These are phyloP conservation scores for Chondrus crispus DNA, from an alignment of 23 red algal genomes.

Conservation along the genomic window DNA sequence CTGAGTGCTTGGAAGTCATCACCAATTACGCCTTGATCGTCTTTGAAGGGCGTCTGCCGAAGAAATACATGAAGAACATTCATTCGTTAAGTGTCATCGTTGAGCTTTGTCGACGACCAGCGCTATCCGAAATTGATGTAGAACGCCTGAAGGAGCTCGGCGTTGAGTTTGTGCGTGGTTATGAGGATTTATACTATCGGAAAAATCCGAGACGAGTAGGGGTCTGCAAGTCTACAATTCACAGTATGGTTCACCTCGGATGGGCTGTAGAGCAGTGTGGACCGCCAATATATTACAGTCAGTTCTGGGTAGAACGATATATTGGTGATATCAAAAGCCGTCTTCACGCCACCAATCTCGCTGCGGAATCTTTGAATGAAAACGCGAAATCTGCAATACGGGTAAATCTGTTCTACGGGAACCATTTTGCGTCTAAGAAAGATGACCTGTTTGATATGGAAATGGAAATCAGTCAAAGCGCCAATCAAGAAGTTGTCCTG, in stretches of 20 bases:
- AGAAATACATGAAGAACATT: background rate
- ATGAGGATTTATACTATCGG: background rate
- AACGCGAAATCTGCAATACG: background rate
- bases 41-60: background rate
- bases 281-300: background rate
- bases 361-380: background rate
- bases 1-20: background rate
- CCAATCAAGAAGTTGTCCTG: too few relatives aligned
- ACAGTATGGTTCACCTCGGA: background rate
- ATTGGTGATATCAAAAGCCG: background rate
- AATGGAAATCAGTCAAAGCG: too few relatives aligned
- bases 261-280: background rate
- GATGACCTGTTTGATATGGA: too few relatives aligned
- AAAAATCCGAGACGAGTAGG: background rate
- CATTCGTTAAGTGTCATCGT: background rate
- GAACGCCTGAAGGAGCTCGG: background rate
- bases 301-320: background rate
- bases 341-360: background rate
- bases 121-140: background rate
- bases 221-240: background rate
- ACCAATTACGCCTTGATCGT: background rate
- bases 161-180: background rate
- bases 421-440: background rate
- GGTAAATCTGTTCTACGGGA: background rate
- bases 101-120: background rate